Evolutionary conservation across 345 rosid species (phyloP).

Genomic region (Eutrema heterophyllum): DNA sequence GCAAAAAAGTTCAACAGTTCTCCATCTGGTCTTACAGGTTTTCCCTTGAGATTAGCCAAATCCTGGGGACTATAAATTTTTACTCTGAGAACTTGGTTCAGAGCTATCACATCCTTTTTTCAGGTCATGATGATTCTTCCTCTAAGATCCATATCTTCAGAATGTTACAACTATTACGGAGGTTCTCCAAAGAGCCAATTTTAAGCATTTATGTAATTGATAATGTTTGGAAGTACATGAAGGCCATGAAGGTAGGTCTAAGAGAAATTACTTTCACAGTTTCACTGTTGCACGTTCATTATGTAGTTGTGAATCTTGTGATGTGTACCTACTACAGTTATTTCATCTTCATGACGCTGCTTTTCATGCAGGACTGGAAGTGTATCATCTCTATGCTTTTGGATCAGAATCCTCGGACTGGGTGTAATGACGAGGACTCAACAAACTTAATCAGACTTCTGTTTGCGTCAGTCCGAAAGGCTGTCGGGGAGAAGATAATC

Average conservation of each 20-base stretch:
- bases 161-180: slow-evolving; percentile 90
- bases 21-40: slow-evolving; percentile 70
- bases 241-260: slow-evolving; percentile 82
- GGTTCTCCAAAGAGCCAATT: slow-evolving; percentile 93
- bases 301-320: slow-evolving; percentile 1
- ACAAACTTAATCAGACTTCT: slow-evolving; percentile 89
- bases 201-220: slow-evolving; percentile 85
- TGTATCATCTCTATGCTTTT: slow-evolving; percentile 88
- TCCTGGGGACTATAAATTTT: slow-evolving; percentile 10
- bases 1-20: slow-evolving; percentile 84
- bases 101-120: slow-evolving; percentile 27
- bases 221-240: slow-evolving; percentile 99
- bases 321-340: slow-evolving; percentile 2
- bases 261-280: too few relatives aligned
- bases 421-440: slow-evolving; percentile 68
- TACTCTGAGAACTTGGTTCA: slow-evolving; percentile 3
- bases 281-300: not conserved
- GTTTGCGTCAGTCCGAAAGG: slow-evolving; percentile 83
- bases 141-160: slow-evolving; percentile 88
- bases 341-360: not conserved
- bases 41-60: slow-evolving; percentile 18
- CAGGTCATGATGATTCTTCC: slow-evolving; percentile 60
- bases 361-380: slow-evolving; percentile 81
- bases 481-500: slow-evolving; percentile 92
- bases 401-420: slow-evolving; percentile 83